A percentile compares a stretch with the other conserved stretches of the same genome.
Conservation (phyloP, 176 grass and related monocot genomes). For the Tuctoria greenei region DNA sequence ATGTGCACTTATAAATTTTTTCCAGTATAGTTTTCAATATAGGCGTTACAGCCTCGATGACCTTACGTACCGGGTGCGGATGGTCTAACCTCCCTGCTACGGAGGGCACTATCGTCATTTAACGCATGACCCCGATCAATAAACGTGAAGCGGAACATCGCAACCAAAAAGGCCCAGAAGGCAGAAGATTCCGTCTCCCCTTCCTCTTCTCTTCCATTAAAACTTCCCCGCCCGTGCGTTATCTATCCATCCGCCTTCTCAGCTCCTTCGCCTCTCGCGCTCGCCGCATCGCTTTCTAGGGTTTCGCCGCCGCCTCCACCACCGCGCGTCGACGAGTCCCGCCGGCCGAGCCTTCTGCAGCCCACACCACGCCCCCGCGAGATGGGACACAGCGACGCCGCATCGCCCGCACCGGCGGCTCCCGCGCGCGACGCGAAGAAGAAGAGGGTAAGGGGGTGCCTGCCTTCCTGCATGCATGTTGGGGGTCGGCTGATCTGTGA, state of each 20-base stretch:
- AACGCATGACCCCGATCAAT: neutral
- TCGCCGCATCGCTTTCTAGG: constrained; percentile 45
- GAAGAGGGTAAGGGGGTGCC: constrained; percentile 52
- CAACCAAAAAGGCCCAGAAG: constrained; percentile 29
- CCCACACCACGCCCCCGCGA: neutral
- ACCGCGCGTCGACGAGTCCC: neutral
- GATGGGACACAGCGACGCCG: constrained; percentile 65
- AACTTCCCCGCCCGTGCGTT: constrained; percentile 31
- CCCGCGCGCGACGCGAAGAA: constrained; percentile 68
- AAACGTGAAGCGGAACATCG: constrained; percentile 12
- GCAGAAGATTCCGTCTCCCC: constrained; percentile 30
- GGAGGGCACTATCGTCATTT: constrained; percentile 10
- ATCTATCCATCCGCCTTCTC: constrained; percentile 34
- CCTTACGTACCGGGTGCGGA: no score
- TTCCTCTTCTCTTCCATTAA: neutral
- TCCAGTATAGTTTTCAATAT: no score
- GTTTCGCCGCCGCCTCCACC: constrained; percentile 30
- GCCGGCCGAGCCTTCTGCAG: neutral
- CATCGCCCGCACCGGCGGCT: constrained; percentile 34
- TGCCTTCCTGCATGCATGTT: neutral
- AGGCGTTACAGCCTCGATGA: no score
- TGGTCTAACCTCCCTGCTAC: neutral
- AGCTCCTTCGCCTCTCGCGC: constrained; percentile 1
- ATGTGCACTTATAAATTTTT: no score
- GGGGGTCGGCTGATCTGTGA: constrained; percentile 21